Percentiles rank a stretch among this genome's conserved stretches.
Evolutionary conservation across 495 filamentous ascomycete species (phyloP).

Genomic region (Xylaria telfairii): DNA sequence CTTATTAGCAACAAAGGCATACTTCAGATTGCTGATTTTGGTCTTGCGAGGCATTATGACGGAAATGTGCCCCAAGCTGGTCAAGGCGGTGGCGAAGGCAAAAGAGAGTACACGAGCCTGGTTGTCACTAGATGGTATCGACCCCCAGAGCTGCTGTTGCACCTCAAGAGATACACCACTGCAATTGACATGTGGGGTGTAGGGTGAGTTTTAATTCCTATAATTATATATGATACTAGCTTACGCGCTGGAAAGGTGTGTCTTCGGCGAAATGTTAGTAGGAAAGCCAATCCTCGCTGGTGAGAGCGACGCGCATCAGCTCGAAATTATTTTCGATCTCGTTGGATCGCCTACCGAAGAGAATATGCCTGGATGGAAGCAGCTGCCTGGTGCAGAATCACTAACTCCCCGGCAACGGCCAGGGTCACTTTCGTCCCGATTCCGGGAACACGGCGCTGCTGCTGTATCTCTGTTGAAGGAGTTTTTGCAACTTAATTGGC

Average conservation of each 20-base stretch:
- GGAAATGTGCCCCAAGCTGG: constrained; percentile 80
- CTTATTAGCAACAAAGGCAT: constrained; percentile 94
- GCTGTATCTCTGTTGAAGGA: constrained; percentile 83
- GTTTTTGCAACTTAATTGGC: constrained; percentile 88
- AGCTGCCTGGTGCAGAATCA: constrained; percentile 80
- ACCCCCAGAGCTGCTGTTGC: constrained; percentile 89
- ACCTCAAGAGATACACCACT: constrained; percentile 86
- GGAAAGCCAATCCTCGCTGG: constrained; percentile 92
- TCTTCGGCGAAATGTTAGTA: constrained; percentile 98
- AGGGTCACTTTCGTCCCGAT: constrained; percentile 71
- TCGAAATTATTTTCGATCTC: constrained; percentile 90
- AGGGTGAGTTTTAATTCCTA: constrained; percentile 64
- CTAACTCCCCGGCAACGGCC: constrained; percentile 67
- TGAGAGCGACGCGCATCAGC: constrained; percentile 85
- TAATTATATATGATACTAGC: constrained; percentile 13
- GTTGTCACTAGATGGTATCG: constrained; percentile 98
- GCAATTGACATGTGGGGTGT: constrained; percentile 99
- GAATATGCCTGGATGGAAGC: constrained; percentile 90
- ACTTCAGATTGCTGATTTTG: constrained; percentile 97
- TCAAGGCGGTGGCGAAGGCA: constrained; percentile 81
- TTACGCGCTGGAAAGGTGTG: constrained; percentile 67
- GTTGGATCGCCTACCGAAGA: constrained; percentile 89
- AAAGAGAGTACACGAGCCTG: constrained; percentile 88
- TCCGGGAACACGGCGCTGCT: constrained; percentile 70
- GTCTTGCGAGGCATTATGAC: constrained; percentile 91